Base-by-base conservation (phyloP, 1,284 basidiomycete genomes). In the Trametes pubescens region DNA sequence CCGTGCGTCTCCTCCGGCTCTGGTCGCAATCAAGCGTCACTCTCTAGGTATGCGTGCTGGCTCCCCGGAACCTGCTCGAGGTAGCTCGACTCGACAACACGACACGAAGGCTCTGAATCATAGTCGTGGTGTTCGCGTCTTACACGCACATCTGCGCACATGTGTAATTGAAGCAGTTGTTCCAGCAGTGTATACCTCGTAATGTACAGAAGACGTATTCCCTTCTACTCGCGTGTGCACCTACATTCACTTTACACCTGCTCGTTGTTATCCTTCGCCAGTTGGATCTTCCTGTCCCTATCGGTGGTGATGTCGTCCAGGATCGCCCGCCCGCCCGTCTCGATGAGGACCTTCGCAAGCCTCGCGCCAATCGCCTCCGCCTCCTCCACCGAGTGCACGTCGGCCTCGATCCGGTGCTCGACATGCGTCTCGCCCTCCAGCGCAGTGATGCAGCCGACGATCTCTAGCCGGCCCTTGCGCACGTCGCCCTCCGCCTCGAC, bases 361-460 rank as follows among this genome's bases (percentile, higher is more conserved):
- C 79, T 81, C 59, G 79, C 82, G 2, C 95, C 95, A 40, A 93
- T 75, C 29, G 75, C 79, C 73, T 93, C 90, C 1, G 91, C 92
- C 38, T 93, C 89, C 65, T 83, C 83, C 0, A 77, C 72, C 46
- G 78, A 83, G 7, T 76, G 75, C 7, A 96, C 83, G n/a, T 76
- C 78, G 52, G 84, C 82, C 62, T 79, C 80, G 49, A 92, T 70
- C 7, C 84, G 84, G 71, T 90, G 83, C 70, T 93, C 81, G 52
- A 96, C 88, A 71, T 95, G 92, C 44, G 76, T 76, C 37, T 73
- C 75, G 0, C 95, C 95, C 68, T 89, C 84, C 18, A 96, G 79
- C 18, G 89, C 86, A 0, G 95, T 97, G 18, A 97, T 92, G 60
- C 91, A 91, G 0, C 91, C 93, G 3, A 86, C 87, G 46, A 96